Conservation (phyloP, 2,329 filamentous ascomycete genomes). For the Akanthomyces muscarius region DNA sequence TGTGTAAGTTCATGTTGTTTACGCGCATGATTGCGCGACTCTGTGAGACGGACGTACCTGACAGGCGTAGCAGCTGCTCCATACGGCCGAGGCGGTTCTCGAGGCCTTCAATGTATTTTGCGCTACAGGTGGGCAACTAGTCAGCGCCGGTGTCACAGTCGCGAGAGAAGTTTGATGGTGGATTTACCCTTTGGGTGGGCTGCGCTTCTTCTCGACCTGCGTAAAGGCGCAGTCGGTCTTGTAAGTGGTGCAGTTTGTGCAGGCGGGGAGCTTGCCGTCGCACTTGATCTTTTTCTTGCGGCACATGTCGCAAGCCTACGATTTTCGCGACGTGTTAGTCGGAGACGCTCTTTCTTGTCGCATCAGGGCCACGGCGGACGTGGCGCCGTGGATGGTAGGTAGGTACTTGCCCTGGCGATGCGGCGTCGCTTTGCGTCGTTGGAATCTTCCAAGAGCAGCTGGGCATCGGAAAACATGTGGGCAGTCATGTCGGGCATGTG, state of each 20-base stretch:
- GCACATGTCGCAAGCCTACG: constrained; percentile 90
- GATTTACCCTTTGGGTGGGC: constrained; percentile 86
- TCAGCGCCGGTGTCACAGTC: constrained; percentile 19
- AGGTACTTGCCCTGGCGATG: constrained; percentile 72
- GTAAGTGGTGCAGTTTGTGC: constrained; percentile 95
- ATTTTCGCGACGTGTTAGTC: not conserved
- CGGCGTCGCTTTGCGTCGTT: constrained; percentile 84
- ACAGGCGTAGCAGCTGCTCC: constrained; percentile 85
- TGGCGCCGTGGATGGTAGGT: not conserved
- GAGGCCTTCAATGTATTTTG: constrained; percentile 95
- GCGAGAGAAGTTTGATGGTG: not conserved
- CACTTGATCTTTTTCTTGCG: constrained; percentile 97
- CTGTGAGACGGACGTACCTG: constrained; percentile 47
- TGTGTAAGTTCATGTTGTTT: not conserved
- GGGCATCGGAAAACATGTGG: constrained; percentile 58
- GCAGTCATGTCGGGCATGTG: constrained; percentile 54
- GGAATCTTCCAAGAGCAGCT: constrained; percentile 56
- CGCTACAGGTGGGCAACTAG: constrained; percentile 45
- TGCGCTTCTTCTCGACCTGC: constrained; percentile 97
- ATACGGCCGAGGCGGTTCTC: constrained; percentile 94
- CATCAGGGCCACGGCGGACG: too few species aligned
- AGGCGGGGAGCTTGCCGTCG: constrained; percentile 91
- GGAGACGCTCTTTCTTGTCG: not conserved
- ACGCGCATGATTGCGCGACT: not conserved
- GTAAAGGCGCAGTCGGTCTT: constrained; percentile 98